Evolutionary conservation across 495 filamentous ascomycete genomes (phyloP).

Genomic region (Aspergillus funiculosus): DNA sequence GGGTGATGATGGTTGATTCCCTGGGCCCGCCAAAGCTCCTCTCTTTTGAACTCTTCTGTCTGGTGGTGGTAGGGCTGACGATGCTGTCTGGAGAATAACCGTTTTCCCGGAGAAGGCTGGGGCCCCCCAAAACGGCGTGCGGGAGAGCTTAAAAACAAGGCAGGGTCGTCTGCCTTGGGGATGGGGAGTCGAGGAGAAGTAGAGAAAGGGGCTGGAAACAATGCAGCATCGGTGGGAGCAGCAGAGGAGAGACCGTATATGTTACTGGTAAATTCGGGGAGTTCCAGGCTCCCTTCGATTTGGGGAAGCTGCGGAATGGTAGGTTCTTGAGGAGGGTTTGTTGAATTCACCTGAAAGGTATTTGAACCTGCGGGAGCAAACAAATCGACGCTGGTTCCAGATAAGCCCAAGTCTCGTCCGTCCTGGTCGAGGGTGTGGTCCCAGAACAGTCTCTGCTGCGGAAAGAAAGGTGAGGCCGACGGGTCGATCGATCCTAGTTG

Average conservation of each 20-base stretch:
- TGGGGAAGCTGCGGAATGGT: slow-evolving; percentile 38
- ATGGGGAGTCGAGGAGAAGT: slow-evolving; percentile 40
- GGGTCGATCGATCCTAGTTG: slow-evolving; percentile 66
- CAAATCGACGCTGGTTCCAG: slow-evolving; percentile 5
- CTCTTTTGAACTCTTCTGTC: slow-evolving; percentile 49
- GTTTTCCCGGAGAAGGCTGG: slow-evolving; percentile 33
- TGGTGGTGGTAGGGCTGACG: slow-evolving; percentile 57
- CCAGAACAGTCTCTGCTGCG: slow-evolving; percentile 67
- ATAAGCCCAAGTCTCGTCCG: slow-evolving; percentile 19
- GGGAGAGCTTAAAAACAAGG: slow-evolving; percentile 51
- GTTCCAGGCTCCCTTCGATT: slow-evolving; percentile 36
- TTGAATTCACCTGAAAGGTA: slow-evolving; percentile 14
- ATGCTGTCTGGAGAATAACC: slow-evolving; percentile 28
- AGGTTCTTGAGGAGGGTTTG: slow-evolving; percentile 11
- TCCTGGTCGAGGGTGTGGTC: slow-evolving; percentile 50
- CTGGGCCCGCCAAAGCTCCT: slow-evolving; percentile 43
- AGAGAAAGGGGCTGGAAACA: slow-evolving; percentile 45
- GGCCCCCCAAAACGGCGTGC: slow-evolving; percentile 43
- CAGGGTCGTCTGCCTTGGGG: slow-evolving; percentile 46
- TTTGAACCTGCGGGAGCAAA: slow-evolving; percentile 12
- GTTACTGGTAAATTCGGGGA: slow-evolving; percentile 33
- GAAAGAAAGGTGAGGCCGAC: slow-evolving; percentile 60
- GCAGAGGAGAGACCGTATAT: slow-evolving; percentile 29
- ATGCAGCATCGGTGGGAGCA: slow-evolving; percentile 34
- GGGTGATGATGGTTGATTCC: slow-evolving; percentile 14